phyloP scores from a whole-genome alignment of 164 flowering plant genomes.

The Umbellularia californica region DNA sequence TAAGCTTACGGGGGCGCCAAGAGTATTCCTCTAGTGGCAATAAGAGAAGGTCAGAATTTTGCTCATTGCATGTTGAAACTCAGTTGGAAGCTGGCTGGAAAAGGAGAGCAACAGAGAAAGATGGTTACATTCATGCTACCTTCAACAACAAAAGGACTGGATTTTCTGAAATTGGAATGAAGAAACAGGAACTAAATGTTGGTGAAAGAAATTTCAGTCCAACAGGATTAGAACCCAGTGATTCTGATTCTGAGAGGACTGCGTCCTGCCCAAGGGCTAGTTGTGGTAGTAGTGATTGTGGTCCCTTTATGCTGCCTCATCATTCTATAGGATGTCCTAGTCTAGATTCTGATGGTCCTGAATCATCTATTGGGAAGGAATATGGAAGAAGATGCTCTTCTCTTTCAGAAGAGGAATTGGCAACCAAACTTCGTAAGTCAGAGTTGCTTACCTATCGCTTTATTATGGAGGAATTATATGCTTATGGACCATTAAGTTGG shows the following conservation, averaged over 20 bases:
- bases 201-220: constrained; percentile 29
- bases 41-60: constrained; percentile 34
- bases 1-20: constrained; percentile 18
- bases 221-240: constrained; percentile 35
- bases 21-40: constrained; percentile 22
- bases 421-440: constrained; percentile 56
- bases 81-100: constrained; percentile 22
- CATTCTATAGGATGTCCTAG: constrained; percentile 19
- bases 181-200: constrained; percentile 32
- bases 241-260: constrained; percentile 44
- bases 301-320: constrained; percentile 21
- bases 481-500: constrained; percentile 94
- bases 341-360: constrained; percentile 52
- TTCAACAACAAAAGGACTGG: constrained; percentile 31
- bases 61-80: constrained; percentile 25
- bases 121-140: constrained; percentile 35
- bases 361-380: constrained; percentile 42
- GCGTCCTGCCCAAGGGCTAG: constrained; percentile 76
- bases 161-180: constrained; percentile 35
- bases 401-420: constrained; percentile 42
- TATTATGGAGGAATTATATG: constrained; percentile 77
- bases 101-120: constrained; percentile 30
- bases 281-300: constrained; percentile 48
- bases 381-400: constrained; percentile 23
- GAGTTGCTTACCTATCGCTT: constrained; percentile 86